Evolutionary conservation across 1,284 basidiomycete species (phyloP), one percentile per base, ranked within the genome.

Genomic region (Phlebopus sp.): DNA sequence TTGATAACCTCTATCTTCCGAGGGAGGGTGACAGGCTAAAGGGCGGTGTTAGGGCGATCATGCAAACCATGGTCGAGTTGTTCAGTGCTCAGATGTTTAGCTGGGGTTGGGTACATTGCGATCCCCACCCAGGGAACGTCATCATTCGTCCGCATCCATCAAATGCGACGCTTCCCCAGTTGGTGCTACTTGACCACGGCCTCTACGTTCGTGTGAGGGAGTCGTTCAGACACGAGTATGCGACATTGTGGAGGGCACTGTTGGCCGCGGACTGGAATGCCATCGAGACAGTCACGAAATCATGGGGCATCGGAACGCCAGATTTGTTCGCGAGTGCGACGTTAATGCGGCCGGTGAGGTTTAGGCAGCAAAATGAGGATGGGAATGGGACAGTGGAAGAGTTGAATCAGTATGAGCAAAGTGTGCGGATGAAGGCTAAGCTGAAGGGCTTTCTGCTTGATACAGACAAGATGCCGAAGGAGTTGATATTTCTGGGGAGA

Each of bases 151-250:
- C 84, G 0, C 76, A 85, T 47, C 90, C 92, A 0, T 50, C 44
- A 13, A 49, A 54, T 25, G 78, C 78, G 1, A 69, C 63, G 10
- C 68, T 72, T n/a, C 82, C 89, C 0, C 89, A 95, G 60, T 76
- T 95, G 37, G 92, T 94, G 25, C 73, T 95, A 9, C 80, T 96
- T 54, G 92, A 96, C 61, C 92, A 96, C 62, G 92, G 92, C 0
- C 71, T 96, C 15, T 95, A 92, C 59, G 88, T 92, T 25, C 73
- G 73, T 3, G 75, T 89, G 2, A 66, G 76, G n/a, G 75, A 81
- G 17, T 59, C 73, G 2, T 89, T 93, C 64, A 77, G 79, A 51
- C 72, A 75, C 35, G 79, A 92, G 47, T 92, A 92, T 71, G 87
- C 87, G 14, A 71, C 74, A 4, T 71, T 95, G 1, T 95, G 92